Conservation (phyloP, 257 asterid genomes). For the Solanum peruvianum region DNA sequence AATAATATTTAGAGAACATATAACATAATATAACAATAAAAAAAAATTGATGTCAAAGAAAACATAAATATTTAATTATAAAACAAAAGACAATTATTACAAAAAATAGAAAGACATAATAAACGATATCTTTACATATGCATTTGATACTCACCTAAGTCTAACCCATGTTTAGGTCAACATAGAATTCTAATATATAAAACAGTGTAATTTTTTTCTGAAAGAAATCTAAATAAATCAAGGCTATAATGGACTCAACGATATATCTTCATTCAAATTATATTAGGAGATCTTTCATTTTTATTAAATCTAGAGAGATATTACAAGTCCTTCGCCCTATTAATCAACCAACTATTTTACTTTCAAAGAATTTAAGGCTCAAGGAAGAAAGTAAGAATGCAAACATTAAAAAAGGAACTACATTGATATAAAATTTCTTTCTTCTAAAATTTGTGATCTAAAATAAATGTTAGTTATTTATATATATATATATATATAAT, state of each 20-base stretch:
- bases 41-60: background rate
- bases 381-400: background rate
- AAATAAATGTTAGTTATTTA: background rate
- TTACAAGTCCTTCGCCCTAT: too few relatives aligned
- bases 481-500: background rate
- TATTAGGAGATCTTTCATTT: fast-evolving
- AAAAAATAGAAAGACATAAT: too few relatives aligned
- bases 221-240: too few relatives aligned
- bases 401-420: background rate
- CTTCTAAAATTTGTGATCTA: background rate
- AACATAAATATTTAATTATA: too few relatives aligned
- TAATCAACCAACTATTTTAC: background rate
- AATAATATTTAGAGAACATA: background rate
- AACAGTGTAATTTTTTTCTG: fast-evolving
- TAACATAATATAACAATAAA: background rate
- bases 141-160: too few relatives aligned
- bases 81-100: background rate
- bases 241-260: too few relatives aligned
- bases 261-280: fast-evolving
- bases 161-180: too few relatives aligned
- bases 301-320: fast-evolving
- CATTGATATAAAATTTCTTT: background rate
- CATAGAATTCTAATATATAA: too few relatives aligned
- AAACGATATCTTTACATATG: background rate
- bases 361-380: background rate